Base-by-base conservation (phyloP, 495 filamentous ascomycete genomes). In the Penicillium paxilli region DNA sequence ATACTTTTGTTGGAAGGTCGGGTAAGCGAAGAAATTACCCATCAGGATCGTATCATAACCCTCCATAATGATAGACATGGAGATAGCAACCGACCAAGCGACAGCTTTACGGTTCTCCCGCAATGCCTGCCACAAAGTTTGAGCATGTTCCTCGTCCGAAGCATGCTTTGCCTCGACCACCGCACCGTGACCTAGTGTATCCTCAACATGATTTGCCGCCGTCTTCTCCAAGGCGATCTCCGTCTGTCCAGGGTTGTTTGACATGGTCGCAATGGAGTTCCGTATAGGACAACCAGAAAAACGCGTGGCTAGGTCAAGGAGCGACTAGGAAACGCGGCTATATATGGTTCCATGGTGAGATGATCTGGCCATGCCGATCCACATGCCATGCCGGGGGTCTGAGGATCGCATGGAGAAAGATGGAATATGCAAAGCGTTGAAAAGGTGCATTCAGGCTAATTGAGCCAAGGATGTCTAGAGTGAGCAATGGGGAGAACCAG, bases 21-120 rank as follows among this genome's bases (percentile, higher is more conserved):
- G 70, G 35, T 71, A 73, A 20, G 56, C 66, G 49, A 66, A 74
- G 49, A 75, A 74, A 28, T 72, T 73, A 38, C 63, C 64, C 52
- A 80, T 70, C 12, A 80, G 69, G 17, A 70, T 70, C 14, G 74
- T 63, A 57, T 80, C 77, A 58, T 79, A 82, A 9, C 79, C 79
- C 56, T 81, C 77, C 78, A 82, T 81, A 51, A 78, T 64, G 30
- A 82, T 74, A 1, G 68, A 59, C 48, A 73, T 57, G 12, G 76
- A 79, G 17, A 80, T 62, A 10, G 76, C 45, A 46, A 77, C 59
- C 1, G 73, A 77, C 76, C 75, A 82, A n/a, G 51, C 60, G 10
- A 79, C 70, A 5, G 79, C 79, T 51, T 80, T 78, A 14, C 72
- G 76, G 49, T 80, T 78, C 12, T 67, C 62, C 8, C 62, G 68